Base-by-base conservation (phyloP, 192 early-diverging fungal species). In the Rhizophagus clarus region DNA sequence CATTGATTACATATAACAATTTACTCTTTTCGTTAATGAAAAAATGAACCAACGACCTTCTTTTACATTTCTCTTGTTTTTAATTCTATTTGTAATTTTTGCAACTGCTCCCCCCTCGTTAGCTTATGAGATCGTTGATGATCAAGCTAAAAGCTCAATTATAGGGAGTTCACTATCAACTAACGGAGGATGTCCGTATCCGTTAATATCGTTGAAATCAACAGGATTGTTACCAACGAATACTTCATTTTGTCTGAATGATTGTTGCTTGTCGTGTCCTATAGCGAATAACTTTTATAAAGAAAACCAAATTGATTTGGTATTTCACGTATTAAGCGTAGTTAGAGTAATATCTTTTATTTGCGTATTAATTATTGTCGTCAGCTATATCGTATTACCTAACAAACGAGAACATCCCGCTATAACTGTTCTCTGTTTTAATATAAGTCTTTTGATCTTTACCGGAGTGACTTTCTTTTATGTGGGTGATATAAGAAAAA, bases 361-460 rank as follows among this genome's bases (percentile, higher is more conserved):
- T 40, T 40, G 32, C 12, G 20, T 37, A 37, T 7, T 40, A 20
- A 37, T 37, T n/a, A 40, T 70, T 0, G 68, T 70, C 5, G 9
- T 42, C 3, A 70, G 68, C n/a, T 70, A 70, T 40, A 37, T 70
- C 17, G 68, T 70, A 34, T 22, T 70, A 22, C 68, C 68, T 20
- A 70, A 70, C 42, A 70, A 70, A 70, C 29, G 68, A 40, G 68
- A 70, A 8, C 32, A 70, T 22, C 37, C 68, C 1, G 68, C 68
- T 70, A 10, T 70, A 22, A 70, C 20, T 5, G 68, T 70, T n/a
- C 34, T 70, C 10, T 40, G 29, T 70, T 70, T 70, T 40, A 70
- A 70, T 37, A n/a, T 40, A n/a, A 37, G 68, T 70, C 34, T 70
- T 9, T 40, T 70, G 10, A 10, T 40, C 10, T 70, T 70, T n/a